A percentile compares a stretch with the other conserved stretches of the same genome.
Evolutionary conservation across 306 rosid genomes (phyloP).

Genomic region (Vicia faba): DNA sequence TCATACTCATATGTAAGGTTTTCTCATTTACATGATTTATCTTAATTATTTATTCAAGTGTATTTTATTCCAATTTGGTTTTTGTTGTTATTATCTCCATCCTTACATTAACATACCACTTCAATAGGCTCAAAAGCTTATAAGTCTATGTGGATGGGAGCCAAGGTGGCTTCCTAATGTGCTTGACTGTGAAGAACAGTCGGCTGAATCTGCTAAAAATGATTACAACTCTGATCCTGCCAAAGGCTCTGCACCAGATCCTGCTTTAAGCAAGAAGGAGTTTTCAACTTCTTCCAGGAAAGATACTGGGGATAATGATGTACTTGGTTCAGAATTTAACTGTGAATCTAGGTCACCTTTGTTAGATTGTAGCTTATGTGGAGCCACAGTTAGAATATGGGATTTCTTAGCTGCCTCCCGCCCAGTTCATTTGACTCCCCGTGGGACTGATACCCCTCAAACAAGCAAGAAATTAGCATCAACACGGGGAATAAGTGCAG

Average conservation of each 20-base stretch:
- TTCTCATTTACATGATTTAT: slow-evolving; percentile 17
- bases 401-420: slow-evolving; percentile 82
- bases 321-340: slow-evolving; percentile 50
- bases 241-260: slow-evolving; percentile 55
- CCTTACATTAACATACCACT: slow-evolving; percentile 29
- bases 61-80: slow-evolving; percentile 25
- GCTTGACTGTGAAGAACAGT: slow-evolving; percentile 94
- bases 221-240: slow-evolving; percentile 68
- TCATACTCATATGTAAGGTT: slow-evolving; percentile 70
- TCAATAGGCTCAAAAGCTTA: slow-evolving; percentile 82
- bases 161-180: slow-evolving; percentile 85
- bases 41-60: slow-evolving; percentile 25
- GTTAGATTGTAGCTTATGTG: slow-evolving; percentile 96
- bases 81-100: slow-evolving; percentile 30
- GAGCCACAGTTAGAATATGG: slow-evolving; percentile 83
- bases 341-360: slow-evolving; percentile 80
- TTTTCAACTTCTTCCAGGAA: slow-evolving; percentile 52
- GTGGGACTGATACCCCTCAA: slow-evolving; percentile 76
- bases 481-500: slow-evolving; percentile 94
- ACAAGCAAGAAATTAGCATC: slow-evolving; percentile 86
- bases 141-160: slow-evolving; percentile 99
- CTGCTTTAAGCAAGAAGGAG: slow-evolving; percentile 53
- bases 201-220: slow-evolving; percentile 97
- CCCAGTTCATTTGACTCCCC: slow-evolving; percentile 75
- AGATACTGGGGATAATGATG: slow-evolving; percentile 49